Conservation (phyloP, 2,329 filamentous ascomycete species). For the Venturia nashicola region DNA sequence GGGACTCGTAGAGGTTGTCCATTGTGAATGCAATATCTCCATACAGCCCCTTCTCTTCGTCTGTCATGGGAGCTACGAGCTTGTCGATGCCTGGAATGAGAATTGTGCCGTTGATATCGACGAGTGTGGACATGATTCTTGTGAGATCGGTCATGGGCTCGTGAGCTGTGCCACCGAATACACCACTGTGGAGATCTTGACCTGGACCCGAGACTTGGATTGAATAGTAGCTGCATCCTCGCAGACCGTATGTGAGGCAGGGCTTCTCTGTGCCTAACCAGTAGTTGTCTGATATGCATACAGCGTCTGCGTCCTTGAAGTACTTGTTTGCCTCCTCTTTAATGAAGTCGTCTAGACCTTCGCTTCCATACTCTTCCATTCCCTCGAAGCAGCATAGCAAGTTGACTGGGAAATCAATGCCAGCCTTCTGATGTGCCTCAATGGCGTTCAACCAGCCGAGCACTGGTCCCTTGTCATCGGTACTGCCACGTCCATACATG, state of each 20-base stretch:
- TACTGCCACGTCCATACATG: slow-evolving; percentile 93
- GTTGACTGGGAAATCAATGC: slow-evolving; percentile 91
- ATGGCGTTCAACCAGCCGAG: slow-evolving; percentile 97
- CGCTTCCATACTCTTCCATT: slow-evolving; percentile 98
- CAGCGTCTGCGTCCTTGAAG: slow-evolving; percentile 90
- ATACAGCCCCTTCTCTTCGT: slow-evolving; percentile 82
- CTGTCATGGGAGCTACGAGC: slow-evolving; percentile 77
- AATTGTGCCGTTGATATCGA: slow-evolving; percentile 86
- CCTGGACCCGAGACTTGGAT: slow-evolving; percentile 82
- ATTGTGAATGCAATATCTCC: slow-evolving; percentile 87
- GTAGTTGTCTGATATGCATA: slow-evolving; percentile 99
- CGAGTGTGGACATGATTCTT: slow-evolving; percentile 67
- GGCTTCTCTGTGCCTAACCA: slow-evolving; percentile 99
- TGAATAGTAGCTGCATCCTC: slow-evolving; percentile 96
- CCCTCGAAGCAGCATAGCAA: slow-evolving; percentile 99
- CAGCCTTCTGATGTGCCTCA: slow-evolving; percentile 91
- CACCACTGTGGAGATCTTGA: slow-evolving; percentile 89
- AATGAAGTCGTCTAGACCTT: slow-evolving; percentile 92
- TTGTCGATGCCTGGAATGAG: slow-evolving; percentile 88
- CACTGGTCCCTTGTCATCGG: slow-evolving; percentile 96
- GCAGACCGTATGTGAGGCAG: slow-evolving; percentile 91
- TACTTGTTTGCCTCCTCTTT: slow-evolving; percentile 80
- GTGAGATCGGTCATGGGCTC: slow-evolving; percentile 98
- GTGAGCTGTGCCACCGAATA: slow-evolving; percentile 91
- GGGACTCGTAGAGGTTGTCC: slow-evolving; percentile 83